Percentiles rank a stretch among this genome's conserved stretches.
phyloP scores from a whole-genome alignment of 1,284 basidiomycete species.

The Austroboletus niveus region DNA sequence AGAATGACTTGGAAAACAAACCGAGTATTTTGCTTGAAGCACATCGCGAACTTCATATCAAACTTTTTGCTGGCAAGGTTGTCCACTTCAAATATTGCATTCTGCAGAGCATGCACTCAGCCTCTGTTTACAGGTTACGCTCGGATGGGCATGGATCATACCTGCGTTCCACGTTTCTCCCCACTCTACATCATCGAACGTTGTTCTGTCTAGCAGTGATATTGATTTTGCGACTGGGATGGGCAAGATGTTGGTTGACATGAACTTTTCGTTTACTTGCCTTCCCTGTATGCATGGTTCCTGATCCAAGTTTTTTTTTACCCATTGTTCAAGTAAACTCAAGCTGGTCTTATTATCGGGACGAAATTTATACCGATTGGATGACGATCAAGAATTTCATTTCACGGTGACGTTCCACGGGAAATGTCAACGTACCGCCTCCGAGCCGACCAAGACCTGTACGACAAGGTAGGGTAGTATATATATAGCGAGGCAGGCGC shows the following conservation, averaged over 20 bases:
- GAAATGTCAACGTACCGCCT: too few relatives aligned
- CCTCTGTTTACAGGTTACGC: conserved; percentile 52
- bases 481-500: too few relatives aligned
- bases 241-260: conserved; percentile 62
- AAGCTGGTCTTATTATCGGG: too few relatives aligned
- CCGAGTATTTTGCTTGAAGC: conserved; percentile 64
- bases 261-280: conserved; percentile 49
- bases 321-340: too few relatives aligned
- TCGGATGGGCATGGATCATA: conserved; percentile 84
- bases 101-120: conserved; percentile 1
- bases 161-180: conserved; percentile 72
- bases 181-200: conserved; percentile 15
- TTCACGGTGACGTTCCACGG: too few relatives aligned
- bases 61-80: conserved; percentile 75
- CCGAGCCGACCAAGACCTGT: too few relatives aligned
- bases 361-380: too few relatives aligned
- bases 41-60: conserved; percentile 70
- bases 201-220: conserved; percentile 55
- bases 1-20: background rate
- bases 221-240: conserved; percentile 76
- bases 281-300: too few relatives aligned
- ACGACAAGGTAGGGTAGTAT: too few relatives aligned
- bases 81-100: background rate
- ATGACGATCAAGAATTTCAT: too few relatives aligned
- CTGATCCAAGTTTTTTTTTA: too few relatives aligned